Conservation (phyloP, 345 rosid genomes). For the Camelina sativa region DNA sequence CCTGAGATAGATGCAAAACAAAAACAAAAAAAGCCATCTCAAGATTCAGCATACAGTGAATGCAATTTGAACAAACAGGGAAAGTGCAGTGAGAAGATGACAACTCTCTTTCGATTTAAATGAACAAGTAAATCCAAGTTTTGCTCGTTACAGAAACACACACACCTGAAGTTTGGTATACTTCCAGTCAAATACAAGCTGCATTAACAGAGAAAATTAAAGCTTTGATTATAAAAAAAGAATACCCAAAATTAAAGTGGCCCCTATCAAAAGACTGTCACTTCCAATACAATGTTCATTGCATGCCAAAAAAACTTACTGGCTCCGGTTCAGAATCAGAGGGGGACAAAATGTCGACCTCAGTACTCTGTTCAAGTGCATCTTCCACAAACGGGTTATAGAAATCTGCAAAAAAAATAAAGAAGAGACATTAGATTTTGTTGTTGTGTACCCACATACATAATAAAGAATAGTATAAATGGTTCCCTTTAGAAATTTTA, state of each 20-base stretch:
- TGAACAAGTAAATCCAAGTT: slow-evolving; percentile 49
- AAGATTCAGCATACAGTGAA: too few relatives aligned
- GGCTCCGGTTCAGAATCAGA: slow-evolving; percentile 68
- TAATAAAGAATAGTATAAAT: neutral
- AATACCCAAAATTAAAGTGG: neutral
- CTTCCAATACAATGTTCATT: slow-evolving; percentile 1
- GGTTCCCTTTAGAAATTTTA: neutral
- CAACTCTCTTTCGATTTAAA: too few relatives aligned
- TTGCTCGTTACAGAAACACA: slow-evolving; percentile 14
- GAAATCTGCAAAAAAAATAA: slow-evolving; percentile 57
- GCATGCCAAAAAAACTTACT: slow-evolving; percentile 50
- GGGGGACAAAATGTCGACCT: slow-evolving; percentile 72
- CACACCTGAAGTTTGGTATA: slow-evolving; percentile 74
- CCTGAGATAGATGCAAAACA: too few relatives aligned
- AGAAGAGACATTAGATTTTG: slow-evolving; percentile 7
- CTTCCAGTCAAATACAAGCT: slow-evolving; percentile 93
- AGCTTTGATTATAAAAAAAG: neutral
- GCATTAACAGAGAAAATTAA: slow-evolving; percentile 37
- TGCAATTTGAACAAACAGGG: too few relatives aligned
- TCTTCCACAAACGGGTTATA: slow-evolving; percentile 88
- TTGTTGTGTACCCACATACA: neutral
- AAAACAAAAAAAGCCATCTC: too few relatives aligned
- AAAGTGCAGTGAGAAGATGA: too few relatives aligned
- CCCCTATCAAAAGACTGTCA: neutral
- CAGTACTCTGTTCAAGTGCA: slow-evolving; percentile 79